Conservation (phyloP, 495 filamentous ascomycete species). For the Lasiosphaeria hispida region DNA sequence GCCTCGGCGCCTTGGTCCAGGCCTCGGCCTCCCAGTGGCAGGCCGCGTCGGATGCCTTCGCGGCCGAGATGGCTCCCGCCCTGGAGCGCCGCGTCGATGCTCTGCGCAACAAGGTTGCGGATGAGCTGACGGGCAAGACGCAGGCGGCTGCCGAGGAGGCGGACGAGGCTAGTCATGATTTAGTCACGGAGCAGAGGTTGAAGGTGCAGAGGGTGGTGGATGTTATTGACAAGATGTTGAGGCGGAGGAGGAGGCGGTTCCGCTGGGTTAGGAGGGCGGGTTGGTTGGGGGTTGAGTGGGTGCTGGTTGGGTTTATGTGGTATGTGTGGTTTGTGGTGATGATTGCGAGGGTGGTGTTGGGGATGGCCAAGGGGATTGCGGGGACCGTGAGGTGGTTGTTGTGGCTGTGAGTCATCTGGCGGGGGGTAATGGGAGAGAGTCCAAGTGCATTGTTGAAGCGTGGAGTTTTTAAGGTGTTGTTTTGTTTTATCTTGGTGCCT, state of each 20-base stretch:
- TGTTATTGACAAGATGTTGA: conserved; percentile 69
- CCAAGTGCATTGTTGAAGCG: neutral
- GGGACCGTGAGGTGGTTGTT: conserved; percentile 70
- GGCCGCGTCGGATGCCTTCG: conserved; percentile 45
- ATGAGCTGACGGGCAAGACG: conserved; percentile 53
- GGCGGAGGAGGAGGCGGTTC: conserved; percentile 63
- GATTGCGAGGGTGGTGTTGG: conserved; percentile 59
- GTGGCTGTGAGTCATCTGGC: conserved; percentile 54
- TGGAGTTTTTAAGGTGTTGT: neutral
- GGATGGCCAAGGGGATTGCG: conserved; percentile 56
- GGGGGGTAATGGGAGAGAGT: neutral
- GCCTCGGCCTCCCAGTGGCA: conserved; percentile 54
- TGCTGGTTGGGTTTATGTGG: conserved; percentile 76
- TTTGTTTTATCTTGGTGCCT: too few species aligned
- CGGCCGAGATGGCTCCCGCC: conserved; percentile 26
- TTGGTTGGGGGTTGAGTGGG: conserved; percentile 76
- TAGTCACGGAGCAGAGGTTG: conserved; percentile 71
- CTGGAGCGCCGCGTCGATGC: conserved; percentile 38
- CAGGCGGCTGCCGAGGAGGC: conserved; percentile 69
- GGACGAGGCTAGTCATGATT: conserved; percentile 67
- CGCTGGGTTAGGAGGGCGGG: conserved; percentile 67
- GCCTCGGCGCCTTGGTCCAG: conserved; percentile 58
- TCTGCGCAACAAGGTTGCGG: conserved; percentile 34
- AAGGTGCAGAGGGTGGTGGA: conserved; percentile 76
- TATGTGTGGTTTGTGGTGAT: conserved; percentile 80